Evolutionary conservation across 1,139 yeast genomes (phyloP).

Genomic region (Pichia sp.): DNA sequence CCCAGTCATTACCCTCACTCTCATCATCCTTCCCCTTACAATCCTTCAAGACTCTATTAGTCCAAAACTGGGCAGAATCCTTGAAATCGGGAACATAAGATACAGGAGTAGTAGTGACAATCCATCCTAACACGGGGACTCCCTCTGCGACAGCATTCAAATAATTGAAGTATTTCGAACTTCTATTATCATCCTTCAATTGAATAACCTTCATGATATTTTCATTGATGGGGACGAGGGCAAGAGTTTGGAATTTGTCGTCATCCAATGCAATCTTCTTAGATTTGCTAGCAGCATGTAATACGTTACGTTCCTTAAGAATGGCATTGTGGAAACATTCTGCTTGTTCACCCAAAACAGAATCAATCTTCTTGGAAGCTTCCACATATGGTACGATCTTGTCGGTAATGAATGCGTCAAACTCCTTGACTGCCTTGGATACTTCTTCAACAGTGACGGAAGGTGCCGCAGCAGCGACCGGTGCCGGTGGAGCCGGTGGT

Average conservation of each 20-base stretch:
- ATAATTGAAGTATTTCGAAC: conserved; percentile 57
- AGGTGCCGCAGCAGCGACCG: background rate
- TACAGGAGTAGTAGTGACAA: conserved; percentile 60
- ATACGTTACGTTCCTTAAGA: conserved; percentile 47
- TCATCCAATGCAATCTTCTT: conserved; percentile 57
- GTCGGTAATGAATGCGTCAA: conserved; percentile 46
- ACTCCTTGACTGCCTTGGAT: conserved; percentile 39
- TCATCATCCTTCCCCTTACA: conserved; percentile 49
- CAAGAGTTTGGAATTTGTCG: conserved; percentile 41
- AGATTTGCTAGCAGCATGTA: conserved; percentile 52
- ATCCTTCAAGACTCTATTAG: conserved; percentile 83
- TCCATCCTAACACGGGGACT: conserved; percentile 87
- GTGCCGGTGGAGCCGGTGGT: background rate
- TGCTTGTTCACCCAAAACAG: conserved; percentile 56
- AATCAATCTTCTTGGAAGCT: conserved; percentile 53
- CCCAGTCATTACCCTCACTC: conserved; percentile 69
- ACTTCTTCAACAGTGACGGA: conserved; percentile 13
- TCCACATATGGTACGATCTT: conserved; percentile 54
- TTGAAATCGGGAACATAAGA: conserved; percentile 74
- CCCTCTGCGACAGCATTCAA: conserved; percentile 86
- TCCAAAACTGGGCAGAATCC: conserved; percentile 92
- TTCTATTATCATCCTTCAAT: conserved; percentile 69
- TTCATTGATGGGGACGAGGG: conserved; percentile 64
- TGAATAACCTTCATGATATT: conserved; percentile 50
- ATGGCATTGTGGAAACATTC: conserved; percentile 53